Base-by-base conservation (phyloP, 1,284 basidiomycete species). In the Chondrostereum purpureum region DNA sequence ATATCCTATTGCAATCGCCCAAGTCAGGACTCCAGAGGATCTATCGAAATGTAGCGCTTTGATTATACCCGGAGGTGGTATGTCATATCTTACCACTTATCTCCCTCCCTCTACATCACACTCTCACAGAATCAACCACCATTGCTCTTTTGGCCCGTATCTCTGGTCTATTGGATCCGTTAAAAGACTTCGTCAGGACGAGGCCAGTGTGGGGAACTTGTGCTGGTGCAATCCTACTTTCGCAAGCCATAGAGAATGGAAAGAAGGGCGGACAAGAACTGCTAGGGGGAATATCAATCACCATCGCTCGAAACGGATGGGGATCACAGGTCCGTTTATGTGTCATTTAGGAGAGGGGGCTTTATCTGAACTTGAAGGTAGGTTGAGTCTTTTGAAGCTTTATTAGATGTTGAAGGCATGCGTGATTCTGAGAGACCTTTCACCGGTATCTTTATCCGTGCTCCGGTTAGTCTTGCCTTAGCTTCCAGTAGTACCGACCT, bases 151-250 rank as follows among this genome's bases (percentile, higher is more conserved):
- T 97, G 1, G 87, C 90, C 2, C 77, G 80, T 35, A 75, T 90
- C 1, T 79, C 84, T 0, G 88, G 88, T 0, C 73, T 99, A 36
- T 64, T 92, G 10, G 83, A 88, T 19, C 91, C 90, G 1, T 72
- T 99, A 4, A 75, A 78, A 34, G 73, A 77, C 35, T 97, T 84
- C 65, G 68, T 72, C 44, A 71, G 66, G 58, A 71, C 61, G 0
- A 89, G 84, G 55, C 83, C 91, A 0, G 80, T 94, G 0, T 99
- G 92, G 91, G 95, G 95, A 2, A 98, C 94, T 0, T 99, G 95
- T 63, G 95, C 95, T 0, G 95, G 95, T 14, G 94, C 95, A 53
- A 98, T 99, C 53, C 72, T 98, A 41, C 78, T 98, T 36, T 78
- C 90, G 2, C 72, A 82, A 51, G 65, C 71, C 5, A 75, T 90